Conservation (phyloP, 2,329 filamentous ascomycete genomes). For the Eutypa lata region DNA sequence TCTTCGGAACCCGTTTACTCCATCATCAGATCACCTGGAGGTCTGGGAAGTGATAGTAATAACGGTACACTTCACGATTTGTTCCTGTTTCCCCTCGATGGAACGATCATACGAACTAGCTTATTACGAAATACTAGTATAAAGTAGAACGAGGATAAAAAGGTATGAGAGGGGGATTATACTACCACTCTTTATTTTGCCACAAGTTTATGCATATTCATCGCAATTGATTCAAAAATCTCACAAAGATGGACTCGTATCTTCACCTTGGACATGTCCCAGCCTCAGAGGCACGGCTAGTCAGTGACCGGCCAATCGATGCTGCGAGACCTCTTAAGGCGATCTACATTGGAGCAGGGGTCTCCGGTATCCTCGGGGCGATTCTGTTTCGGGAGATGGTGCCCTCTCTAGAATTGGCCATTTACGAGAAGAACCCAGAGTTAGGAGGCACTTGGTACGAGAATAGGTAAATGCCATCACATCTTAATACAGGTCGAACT, state of each 20-base stretch:
- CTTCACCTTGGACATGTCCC: not conserved
- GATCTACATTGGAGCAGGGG: not conserved
- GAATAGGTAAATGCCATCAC: not conserved
- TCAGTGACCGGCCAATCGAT: not conserved
- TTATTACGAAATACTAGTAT: not conserved
- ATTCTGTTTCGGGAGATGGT: not conserved
- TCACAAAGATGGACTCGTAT: not conserved
- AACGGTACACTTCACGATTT: not conserved
- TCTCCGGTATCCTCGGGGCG: not conserved
- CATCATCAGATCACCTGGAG: not conserved
- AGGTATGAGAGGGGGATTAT: not conserved
- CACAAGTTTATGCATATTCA: not conserved
- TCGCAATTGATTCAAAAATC: not conserved
- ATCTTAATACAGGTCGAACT: not conserved
- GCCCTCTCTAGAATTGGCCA: not conserved
- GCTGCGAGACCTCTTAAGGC: not conserved
- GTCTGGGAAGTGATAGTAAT: not conserved
- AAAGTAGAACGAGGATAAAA: not conserved
- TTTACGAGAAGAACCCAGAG: not conserved
- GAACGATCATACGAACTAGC: too few species aligned
- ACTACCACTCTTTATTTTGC: too few species aligned
- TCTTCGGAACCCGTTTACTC: not conserved
- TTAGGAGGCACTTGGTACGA: not conserved
- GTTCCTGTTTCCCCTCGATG: not conserved
- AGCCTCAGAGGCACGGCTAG: not conserved